Percentiles rank a stretch among this genome's conserved stretches.
These are phyloP conservation scores for Oryza glaberrima DNA, from an alignment of 176 grass and related monocot genomes.

Conservation along the genomic window DNA sequence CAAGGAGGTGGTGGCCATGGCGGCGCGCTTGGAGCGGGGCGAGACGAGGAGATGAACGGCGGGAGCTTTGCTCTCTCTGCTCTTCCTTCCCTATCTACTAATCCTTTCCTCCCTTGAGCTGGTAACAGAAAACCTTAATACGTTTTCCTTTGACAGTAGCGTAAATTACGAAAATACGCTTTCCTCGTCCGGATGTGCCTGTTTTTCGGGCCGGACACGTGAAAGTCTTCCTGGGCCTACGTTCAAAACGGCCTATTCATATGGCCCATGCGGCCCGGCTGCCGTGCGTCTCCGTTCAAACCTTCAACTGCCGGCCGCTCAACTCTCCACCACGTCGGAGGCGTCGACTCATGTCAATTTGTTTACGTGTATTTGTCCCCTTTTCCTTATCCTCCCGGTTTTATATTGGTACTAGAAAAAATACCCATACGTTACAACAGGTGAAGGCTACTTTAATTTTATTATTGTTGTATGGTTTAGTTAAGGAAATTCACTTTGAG, in stretches of 20 bases:
- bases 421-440: no score
- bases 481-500: no score
- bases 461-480: no score
- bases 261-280: no score
- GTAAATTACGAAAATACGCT: fast-evolving
- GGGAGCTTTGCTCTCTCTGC: neutral
- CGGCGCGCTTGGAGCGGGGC: constrained; percentile 22
- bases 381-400: no score
- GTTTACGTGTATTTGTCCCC: no score
- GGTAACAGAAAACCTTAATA: no score
- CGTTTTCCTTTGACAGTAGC: neutral
- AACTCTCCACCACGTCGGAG: neutral
- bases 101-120: neutral
- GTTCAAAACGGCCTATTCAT: neutral
- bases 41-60: constrained; percentile 29
- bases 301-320: no score
- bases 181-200: neutral
- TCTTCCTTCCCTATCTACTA: constrained; percentile 39
- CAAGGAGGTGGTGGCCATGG: constrained; percentile 79
- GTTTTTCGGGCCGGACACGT: no score
- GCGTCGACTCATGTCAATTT: neutral
- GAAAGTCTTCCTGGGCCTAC: neutral
- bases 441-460: no score
- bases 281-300: no score
- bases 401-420: no score